Evolutionary conservation across 1,284 basidiomycete genomes (phyloP).

Genomic region (Ustilago tritici): DNA sequence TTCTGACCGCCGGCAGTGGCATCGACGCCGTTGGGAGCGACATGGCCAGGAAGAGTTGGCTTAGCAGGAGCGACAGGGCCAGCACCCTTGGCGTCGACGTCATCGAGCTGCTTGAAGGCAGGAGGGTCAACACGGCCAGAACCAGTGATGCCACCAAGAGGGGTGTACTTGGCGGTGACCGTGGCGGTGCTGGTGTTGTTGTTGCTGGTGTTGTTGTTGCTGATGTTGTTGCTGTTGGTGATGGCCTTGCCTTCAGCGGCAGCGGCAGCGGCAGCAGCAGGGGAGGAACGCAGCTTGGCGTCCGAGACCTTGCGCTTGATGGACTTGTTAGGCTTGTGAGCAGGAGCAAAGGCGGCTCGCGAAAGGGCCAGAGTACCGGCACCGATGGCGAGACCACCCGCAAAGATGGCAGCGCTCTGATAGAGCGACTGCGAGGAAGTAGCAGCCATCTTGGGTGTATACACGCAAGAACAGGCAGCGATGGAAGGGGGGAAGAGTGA

Average conservation of each 20-base stretch:
- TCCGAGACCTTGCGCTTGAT: conserved; percentile 59
- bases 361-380: conserved; percentile 62
- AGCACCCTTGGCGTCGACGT: conserved; percentile 49
- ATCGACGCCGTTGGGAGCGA: conserved; percentile 46
- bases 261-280: conserved; percentile 7
- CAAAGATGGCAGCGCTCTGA: conserved; percentile 63
- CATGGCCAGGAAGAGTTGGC: conserved; percentile 35
- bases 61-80: conserved; percentile 40
- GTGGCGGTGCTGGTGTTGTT: conserved; percentile 14
- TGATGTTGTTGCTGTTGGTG: background rate
- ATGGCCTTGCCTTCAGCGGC: conserved; percentile 1
- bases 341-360: conserved; percentile 57
- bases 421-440: conserved; percentile 54
- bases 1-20: conserved; percentile 50
- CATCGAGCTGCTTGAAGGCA: conserved; percentile 56
- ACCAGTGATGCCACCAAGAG: conserved; percentile 26
- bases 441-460: conserved; percentile 44
- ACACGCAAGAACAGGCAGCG: conserved; percentile 19
- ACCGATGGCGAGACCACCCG: conserved; percentile 65
- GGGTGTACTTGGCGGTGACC: conserved; percentile 36
- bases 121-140: conserved; percentile 43
- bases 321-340: conserved; percentile 57
- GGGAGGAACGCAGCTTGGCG: conserved; percentile 36
- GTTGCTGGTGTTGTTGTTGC: too few relatives aligned
- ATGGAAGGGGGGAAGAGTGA: background rate